Conservation (phyloP, 495 filamentous ascomycete genomes). For the Podospora tetraspora region DNA sequence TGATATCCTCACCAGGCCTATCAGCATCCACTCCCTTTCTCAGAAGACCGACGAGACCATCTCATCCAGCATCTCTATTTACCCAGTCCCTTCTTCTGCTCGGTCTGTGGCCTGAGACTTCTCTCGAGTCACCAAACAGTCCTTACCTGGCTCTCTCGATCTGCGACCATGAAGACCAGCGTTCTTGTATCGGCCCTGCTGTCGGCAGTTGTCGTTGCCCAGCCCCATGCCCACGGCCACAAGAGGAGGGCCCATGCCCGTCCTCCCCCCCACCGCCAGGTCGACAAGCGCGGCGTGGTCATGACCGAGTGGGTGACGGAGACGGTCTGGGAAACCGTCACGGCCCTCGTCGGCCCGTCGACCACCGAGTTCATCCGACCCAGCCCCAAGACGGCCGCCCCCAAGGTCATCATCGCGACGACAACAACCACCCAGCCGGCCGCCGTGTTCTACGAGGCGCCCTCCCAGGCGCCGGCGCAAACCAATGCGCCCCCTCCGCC, state of each 20-base stretch:
- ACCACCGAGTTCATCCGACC: conserved; percentile 38
- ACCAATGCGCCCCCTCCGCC: conserved; percentile 15
- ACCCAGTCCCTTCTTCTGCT: neutral
- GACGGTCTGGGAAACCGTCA: conserved; percentile 46
- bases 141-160: neutral
- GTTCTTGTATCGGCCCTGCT: conserved; percentile 38
- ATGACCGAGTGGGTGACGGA: conserved; percentile 46
- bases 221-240: conserved; percentile 41
- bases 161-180: conserved; percentile 44
- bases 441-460: conserved; percentile 40
- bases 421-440: conserved; percentile 19
- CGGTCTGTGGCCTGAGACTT: conserved; percentile 6
- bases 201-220: conserved; percentile 40
- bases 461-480: conserved; percentile 13
- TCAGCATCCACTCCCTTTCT: neutral
- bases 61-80: neutral
- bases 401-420: conserved; percentile 3
- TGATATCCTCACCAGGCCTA: neutral
- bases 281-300: conserved; percentile 36
- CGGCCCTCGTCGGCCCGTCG: conserved; percentile 39
- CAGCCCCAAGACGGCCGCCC: conserved; percentile 17
- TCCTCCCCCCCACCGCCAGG: conserved; percentile 19
- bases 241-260: conserved; percentile 29
- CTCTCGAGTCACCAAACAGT: neutral
- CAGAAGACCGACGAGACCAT: neutral